A percentile compares a stretch with the other conserved stretches of the same genome.
Evolutionary conservation across 2,329 filamentous ascomycete genomes (phyloP).

Genomic region (Beauveria varroae): DNA sequence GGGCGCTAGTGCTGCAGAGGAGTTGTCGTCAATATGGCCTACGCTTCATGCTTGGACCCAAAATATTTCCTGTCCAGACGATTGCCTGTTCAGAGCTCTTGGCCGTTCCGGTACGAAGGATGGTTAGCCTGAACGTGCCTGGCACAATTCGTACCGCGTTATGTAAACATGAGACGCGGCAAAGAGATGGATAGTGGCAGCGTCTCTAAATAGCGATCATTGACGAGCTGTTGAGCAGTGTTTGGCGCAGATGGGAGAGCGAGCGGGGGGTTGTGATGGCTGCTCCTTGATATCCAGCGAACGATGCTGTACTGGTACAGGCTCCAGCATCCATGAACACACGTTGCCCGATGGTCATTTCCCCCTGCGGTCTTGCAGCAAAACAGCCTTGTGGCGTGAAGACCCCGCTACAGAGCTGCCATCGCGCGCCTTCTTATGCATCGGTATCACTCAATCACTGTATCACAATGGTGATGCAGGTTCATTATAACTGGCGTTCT

Average conservation of each 20-base stretch:
- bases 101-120: not conserved
- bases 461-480: not conserved
- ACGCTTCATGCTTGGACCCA: not conserved
- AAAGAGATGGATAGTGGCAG: not conserved
- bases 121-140: not conserved
- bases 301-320: not conserved
- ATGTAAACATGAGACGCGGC: not conserved
- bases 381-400: not conserved
- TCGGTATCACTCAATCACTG: not conserved
- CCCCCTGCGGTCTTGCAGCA: not conserved
- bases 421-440: not conserved
- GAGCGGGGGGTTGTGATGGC: not conserved
- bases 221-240: not conserved
- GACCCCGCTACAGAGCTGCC: not conserved
- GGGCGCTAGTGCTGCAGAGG: too few relatives aligned
- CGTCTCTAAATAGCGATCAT: too few relatives aligned
- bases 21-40: not conserved
- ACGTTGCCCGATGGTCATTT: not conserved
- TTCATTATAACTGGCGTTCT: conserved; percentile 4
- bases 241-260: not conserved
- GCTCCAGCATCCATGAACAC: not conserved
- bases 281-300: not conserved
- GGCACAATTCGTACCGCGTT: too few relatives aligned
- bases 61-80: not conserved
- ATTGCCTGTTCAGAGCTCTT: not conserved